These are phyloP conservation scores for Fusarium lateritium DNA, from an alignment of 2,329 filamentous ascomycete genomes.

Conservation along the genomic window DNA sequence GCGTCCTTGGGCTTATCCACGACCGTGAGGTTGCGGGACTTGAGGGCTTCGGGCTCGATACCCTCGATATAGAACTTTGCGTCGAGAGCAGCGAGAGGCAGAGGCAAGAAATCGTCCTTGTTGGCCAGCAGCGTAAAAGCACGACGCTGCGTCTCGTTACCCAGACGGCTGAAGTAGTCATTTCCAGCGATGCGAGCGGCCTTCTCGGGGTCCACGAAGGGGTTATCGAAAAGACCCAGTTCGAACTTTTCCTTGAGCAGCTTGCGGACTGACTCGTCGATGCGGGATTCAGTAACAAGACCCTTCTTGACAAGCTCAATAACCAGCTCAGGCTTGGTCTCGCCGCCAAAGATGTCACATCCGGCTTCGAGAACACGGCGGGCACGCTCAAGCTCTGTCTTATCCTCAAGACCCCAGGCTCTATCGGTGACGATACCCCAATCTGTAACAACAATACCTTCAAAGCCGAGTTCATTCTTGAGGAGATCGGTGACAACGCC, in stretches of 20 bases:
- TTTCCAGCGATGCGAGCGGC: conserved; percentile 58
- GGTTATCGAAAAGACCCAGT: conserved; percentile 66
- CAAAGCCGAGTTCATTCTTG: conserved; percentile 62
- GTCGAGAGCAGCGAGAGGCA: conserved; percentile 13
- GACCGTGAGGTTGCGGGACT: conserved; percentile 50
- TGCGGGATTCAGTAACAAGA: conserved; percentile 57
- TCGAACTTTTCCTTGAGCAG: conserved; percentile 66
- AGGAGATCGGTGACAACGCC: conserved; percentile 65
- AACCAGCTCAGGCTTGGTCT: conserved; percentile 63
- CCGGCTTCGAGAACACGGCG: conserved; percentile 62
- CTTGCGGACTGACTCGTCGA: conserved; percentile 62
- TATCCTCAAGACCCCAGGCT: conserved; percentile 65
- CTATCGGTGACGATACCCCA: conserved; percentile 68
- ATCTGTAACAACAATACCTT: conserved; percentile 67
- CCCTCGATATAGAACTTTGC: conserved; percentile 48
- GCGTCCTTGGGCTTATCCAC: conserved; percentile 57
- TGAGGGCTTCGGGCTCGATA: conserved; percentile 29
- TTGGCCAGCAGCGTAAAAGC: conserved; percentile 51
- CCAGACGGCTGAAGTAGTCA: conserved; percentile 56
- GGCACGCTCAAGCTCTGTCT: conserved; percentile 55
- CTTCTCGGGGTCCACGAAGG: conserved; percentile 61
- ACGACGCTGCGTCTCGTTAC: conserved; percentile 47
- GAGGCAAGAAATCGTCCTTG: conserved; percentile 43
- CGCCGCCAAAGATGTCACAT: conserved; percentile 67
- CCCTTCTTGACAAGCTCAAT: conserved; percentile 61